These are phyloP conservation scores for Theobroma cacao DNA, from an alignment of 345 rosid genomes.

Conservation along the genomic window DNA sequence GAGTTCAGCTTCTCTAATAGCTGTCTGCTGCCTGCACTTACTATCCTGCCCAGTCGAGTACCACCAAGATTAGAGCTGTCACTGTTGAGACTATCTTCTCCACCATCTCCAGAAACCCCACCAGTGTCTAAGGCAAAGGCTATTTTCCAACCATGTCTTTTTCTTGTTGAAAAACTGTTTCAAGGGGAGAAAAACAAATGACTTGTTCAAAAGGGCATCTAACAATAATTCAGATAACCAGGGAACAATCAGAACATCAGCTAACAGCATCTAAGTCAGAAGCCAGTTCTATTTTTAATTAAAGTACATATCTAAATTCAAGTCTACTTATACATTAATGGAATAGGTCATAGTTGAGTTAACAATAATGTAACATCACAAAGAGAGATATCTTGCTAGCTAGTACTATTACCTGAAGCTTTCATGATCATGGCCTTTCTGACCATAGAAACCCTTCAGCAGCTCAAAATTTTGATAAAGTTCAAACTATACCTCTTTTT, in stretches of 20 bases:
- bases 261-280: background rate
- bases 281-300: background rate
- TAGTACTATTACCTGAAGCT: background rate
- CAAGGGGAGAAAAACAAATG: background rate
- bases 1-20: constrained; percentile 73
- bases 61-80: constrained; percentile 64
- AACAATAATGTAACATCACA: background rate
- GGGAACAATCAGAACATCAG: background rate
- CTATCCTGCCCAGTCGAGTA: constrained; percentile 86
- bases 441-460: background rate
- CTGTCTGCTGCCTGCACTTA: constrained; percentile 76
- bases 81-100: constrained; percentile 43
- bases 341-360: background rate
- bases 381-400: background rate
- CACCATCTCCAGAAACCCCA: constrained; percentile 56
- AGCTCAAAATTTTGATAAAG: background rate
- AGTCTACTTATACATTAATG: background rate
- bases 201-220: background rate
- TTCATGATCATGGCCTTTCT: background rate
- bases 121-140: constrained; percentile 79
- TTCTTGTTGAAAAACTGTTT: constrained; percentile 42
- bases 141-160: constrained; percentile 48
- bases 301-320: background rate
- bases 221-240: background rate
- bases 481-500: constrained; percentile 41